Conservation (phyloP, 208 protist species). For the Leishmania turanica region DNA sequence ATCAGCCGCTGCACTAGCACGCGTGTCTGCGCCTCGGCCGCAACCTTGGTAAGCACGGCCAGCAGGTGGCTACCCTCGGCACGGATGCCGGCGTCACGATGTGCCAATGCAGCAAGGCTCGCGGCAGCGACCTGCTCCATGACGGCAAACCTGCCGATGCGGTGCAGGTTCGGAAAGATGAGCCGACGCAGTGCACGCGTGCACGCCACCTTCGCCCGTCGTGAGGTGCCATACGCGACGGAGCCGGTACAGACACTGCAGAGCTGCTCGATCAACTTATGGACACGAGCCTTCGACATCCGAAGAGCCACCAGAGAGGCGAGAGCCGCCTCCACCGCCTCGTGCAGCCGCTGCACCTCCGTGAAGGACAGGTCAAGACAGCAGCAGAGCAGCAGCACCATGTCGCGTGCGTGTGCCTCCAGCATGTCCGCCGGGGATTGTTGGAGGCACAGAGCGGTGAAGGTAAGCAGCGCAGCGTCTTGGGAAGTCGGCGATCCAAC, state of each 20-base stretch:
- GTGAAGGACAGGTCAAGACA: constrained; percentile 55
- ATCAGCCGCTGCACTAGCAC: constrained; percentile 43
- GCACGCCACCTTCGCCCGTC: constrained; percentile 48
- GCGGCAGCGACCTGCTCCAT: constrained; percentile 60
- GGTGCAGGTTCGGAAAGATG: constrained; percentile 75
- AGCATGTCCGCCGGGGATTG: constrained; percentile 4
- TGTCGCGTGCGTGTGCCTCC: constrained; percentile 7
- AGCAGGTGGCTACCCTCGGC: constrained; percentile 48
- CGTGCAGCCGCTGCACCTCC: constrained; percentile 48
- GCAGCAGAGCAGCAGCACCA: constrained; percentile 29
- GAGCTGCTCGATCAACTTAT: constrained; percentile 49
- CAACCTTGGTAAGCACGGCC: constrained; percentile 70
- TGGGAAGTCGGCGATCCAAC: background rate
- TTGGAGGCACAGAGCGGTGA: constrained; percentile 11
- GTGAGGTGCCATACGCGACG: constrained; percentile 36
- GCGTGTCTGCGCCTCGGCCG: constrained; percentile 61
- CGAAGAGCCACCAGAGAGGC: constrained; percentile 26
- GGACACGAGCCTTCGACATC: constrained; percentile 49
- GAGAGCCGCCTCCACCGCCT: constrained; percentile 32
- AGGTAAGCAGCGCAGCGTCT: constrained; percentile 28
- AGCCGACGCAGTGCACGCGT: constrained; percentile 45
- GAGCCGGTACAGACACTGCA: constrained; percentile 46
- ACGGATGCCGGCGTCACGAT: constrained; percentile 55
- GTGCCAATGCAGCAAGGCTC: constrained; percentile 46
- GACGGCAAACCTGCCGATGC: constrained; percentile 71